Base-by-base conservation (phyloP, 176 grass and related monocot species). In the Hordeum marinum region DNA sequence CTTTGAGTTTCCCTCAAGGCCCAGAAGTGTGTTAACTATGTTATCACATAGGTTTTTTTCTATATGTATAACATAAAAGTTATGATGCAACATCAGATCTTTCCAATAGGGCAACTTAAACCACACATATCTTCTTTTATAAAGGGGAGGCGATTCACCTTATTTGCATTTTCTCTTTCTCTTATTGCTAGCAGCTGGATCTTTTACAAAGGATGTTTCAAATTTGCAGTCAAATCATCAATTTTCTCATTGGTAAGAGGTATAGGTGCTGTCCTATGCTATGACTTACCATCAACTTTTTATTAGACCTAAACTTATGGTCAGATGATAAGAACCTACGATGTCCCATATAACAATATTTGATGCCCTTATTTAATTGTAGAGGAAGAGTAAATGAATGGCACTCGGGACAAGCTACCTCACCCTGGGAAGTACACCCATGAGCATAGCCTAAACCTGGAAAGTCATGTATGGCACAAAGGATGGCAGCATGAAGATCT, bases 301-400 rank as follows among this genome's bases (percentile, higher is more conserved):
- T 18, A 69, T 37, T 4, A 36, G 5, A 68, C 12, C 63, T 9
- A 81, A 69, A 68, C 8, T 2, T 37, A 3, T 81, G 63, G 1
- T 68, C 0, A 1, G 63, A 48, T 71, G 55, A 21, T 82, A 82
- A 71, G 34, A 69, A 71, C 37, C 63, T 68, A 3, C 20, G 63
- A 36, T 81, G 79, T 18, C 63, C 26, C 79, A 37, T 55, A 46
- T 55, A 81, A 3, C 32, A 43, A 1, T 13, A 21, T 29, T 81
- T 81, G 11, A n/a, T 63, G 7, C 63, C 79, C 29, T 81, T 55
- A 68, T 81, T 68, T 11, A 81, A 17, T 50, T 81, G 61, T 8
- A 65, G 1, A 31, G 40, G 29, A 65, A 25, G 66, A 45, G 23
- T 32, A 20, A 48, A 26, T 65, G 77, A 63, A 26, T 29, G 61